These are phyloP conservation scores for Withania somnifera DNA, from an alignment of 305 asterid genomes.

Conservation along the genomic window DNA sequence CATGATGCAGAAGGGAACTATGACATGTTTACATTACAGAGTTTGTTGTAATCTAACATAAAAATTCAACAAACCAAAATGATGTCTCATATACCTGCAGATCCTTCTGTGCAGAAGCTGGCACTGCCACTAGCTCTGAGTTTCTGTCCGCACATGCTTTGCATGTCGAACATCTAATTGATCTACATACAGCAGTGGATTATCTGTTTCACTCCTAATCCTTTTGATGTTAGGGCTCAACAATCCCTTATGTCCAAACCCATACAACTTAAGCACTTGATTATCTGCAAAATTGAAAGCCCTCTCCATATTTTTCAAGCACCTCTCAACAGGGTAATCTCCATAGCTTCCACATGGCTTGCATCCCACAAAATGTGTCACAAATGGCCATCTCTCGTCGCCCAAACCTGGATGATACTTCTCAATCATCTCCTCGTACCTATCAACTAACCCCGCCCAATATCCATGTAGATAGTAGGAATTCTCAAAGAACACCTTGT, in stretches of 20 bases:
- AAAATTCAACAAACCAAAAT: not conserved
- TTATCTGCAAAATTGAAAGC: conserved; percentile 21
- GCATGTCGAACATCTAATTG: conserved; percentile 11
- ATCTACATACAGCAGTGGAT: conserved; percentile 8
- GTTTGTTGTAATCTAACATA: not conserved
- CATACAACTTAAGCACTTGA: conserved; percentile 15
- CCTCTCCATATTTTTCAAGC: conserved; percentile 18
- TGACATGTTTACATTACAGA: not conserved
- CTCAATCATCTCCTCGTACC: conserved; percentile 17
- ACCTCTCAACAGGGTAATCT: conserved; percentile 15
- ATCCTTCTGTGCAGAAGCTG: not conserved
- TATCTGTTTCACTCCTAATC: conserved; percentile 14
- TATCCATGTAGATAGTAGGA: conserved; percentile 16
- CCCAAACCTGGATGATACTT: conserved; percentile 18
- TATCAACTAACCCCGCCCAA: conserved; percentile 19
- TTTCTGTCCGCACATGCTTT: not conserved
- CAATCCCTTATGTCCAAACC: conserved; percentile 14
- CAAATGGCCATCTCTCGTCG: conserved; percentile 17
- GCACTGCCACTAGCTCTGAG: not conserved
- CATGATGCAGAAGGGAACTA: not conserved
- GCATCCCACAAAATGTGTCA: conserved; percentile 19
- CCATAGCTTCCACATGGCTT: conserved; percentile 20
- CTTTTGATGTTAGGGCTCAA: conserved; percentile 16
- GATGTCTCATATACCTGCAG: conserved; percentile 1
- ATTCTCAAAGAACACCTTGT: conserved; percentile 15